A percentile compares a stretch with the other conserved stretches of the same genome.
phyloP scores from a whole-genome alignment of 192 early-diverging fungal species.

The Phycomyces nitens region DNA sequence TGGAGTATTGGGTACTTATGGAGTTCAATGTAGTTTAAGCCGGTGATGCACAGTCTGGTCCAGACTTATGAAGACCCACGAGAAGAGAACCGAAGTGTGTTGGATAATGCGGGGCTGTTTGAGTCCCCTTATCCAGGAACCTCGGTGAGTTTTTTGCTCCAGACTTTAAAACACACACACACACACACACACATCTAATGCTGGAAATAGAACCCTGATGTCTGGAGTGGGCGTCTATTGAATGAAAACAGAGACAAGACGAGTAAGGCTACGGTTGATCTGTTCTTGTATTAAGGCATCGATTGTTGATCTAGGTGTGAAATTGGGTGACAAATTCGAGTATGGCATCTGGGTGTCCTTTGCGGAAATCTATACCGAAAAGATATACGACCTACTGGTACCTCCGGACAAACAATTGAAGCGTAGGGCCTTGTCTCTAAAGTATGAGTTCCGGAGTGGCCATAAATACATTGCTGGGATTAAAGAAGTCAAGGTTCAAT shows the following conservation, averaged over 20 bases:
- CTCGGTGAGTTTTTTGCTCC: not conserved
- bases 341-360: slow-evolving; percentile 87
- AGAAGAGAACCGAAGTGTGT: slow-evolving; percentile 24
- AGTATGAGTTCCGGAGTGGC: slow-evolving; percentile 35
- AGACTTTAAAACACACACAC: not conserved
- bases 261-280: not conserved
- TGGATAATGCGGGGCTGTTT: not conserved
- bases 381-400: slow-evolving; percentile 80
- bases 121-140: not conserved
- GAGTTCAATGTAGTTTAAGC: too few species aligned
- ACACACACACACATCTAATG: too few species aligned
- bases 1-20: too few species aligned
- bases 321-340: slow-evolving; percentile 49
- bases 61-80: slow-evolving; percentile 20
- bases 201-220: not conserved
- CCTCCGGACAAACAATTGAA: slow-evolving; percentile 21
- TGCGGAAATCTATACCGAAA: slow-evolving; percentile 87
- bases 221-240: not conserved
- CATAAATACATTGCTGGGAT: slow-evolving; percentile 62
- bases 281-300: not conserved
- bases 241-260: not conserved
- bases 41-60: slow-evolving; percentile 34
- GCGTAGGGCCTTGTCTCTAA: slow-evolving; percentile 32
- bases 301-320: not conserved
- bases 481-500: slow-evolving; percentile 54